Percentiles rank a stretch among this genome's conserved stretches.
phyloP scores from a whole-genome alignment of 1,284 basidiomycete species.

The Athelia psychrophila region DNA sequence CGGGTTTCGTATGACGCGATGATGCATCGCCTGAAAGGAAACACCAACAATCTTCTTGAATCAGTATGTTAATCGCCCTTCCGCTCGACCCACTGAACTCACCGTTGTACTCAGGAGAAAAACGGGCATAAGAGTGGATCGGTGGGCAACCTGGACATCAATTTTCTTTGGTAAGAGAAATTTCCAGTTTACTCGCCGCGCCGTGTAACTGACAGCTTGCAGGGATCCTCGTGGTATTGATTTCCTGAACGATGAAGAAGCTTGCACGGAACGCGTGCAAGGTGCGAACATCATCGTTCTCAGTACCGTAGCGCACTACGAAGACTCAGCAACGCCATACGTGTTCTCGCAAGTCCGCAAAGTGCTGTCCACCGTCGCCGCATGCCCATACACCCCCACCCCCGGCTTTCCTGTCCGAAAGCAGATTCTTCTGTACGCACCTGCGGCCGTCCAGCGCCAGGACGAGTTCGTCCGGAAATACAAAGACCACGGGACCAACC shows the following conservation, averaged over 20 bases:
- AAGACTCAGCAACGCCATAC: not conserved
- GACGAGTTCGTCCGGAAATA: slow-evolving; percentile 2
- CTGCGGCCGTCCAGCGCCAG: slow-evolving; percentile 1
- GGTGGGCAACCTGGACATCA: not conserved
- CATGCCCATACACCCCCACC: not conserved
- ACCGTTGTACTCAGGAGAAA: slow-evolving; percentile 1
- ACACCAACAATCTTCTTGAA: not conserved
- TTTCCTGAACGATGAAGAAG: not conserved
- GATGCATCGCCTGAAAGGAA: not conserved
- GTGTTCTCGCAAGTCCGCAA: not conserved
- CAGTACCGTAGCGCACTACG: not conserved
- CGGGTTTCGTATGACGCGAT: not conserved
- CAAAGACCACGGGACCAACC: slow-evolving; percentile 6
- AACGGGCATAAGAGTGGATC: slow-evolving; percentile 1
- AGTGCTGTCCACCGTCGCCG: not conserved
- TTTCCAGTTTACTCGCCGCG: not conserved
- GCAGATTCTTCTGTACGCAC: not conserved
- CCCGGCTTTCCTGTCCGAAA: not conserved
- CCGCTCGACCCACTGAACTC: not conserved
- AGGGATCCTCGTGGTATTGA: not conserved
- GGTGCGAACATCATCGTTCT: not conserved
- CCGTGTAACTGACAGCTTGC: too few relatives aligned
- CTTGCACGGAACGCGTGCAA: not conserved
- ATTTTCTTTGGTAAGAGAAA: slow-evolving; percentile 2
- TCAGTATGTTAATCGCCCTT: not conserved